A percentile compares a stretch with the other conserved stretches of the same genome.
Conservation (phyloP, 345 rosid genomes). For the Rubroshorea leprosula region DNA sequence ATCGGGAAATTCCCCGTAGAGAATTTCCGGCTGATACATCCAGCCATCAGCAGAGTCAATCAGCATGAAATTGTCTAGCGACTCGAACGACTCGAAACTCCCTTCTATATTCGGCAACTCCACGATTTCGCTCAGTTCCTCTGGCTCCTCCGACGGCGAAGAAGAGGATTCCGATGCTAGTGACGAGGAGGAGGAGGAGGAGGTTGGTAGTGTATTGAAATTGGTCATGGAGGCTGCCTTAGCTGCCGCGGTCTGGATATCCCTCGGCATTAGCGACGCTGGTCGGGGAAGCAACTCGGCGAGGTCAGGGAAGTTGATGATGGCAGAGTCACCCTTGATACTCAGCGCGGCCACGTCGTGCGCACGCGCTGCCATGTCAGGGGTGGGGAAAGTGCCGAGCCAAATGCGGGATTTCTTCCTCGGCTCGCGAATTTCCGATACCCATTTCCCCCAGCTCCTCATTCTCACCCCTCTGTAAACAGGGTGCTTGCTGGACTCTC, state of each 20-base stretch:
- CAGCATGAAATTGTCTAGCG: constrained; percentile 1
- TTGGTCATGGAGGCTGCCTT: constrained; percentile 78
- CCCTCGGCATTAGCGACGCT: constrained; percentile 62
- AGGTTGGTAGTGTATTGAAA: neutral
- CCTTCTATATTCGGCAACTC: constrained; percentile 17
- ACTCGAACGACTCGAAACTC: constrained; percentile 11
- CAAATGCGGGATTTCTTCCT: constrained; percentile 92
- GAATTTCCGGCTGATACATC: constrained; percentile 24
- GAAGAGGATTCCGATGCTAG: constrained; percentile 8
- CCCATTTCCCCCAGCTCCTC: constrained; percentile 98
- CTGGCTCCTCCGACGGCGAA: constrained; percentile 2
- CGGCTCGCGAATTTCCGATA: constrained; percentile 96
- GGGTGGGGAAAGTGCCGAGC: constrained; percentile 87
- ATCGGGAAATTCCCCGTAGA: constrained; percentile 21
- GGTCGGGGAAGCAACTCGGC: constrained; percentile 73
- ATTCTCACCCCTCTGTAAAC: constrained; percentile 80
- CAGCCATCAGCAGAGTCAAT: constrained; percentile 23
- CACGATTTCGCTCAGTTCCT: constrained; percentile 14
- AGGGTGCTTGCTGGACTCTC: constrained; percentile 40
- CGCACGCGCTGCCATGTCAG: constrained; percentile 98
- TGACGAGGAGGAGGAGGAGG: constrained; percentile 5
- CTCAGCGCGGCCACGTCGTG: constrained; percentile 93
- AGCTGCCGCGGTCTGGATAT: constrained; percentile 87
- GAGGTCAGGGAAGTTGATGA: constrained; percentile 82
- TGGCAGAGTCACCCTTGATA: constrained; percentile 79